Conservation (phyloP, 176 grass and related monocot species). For the Alopecurus myosuroides region DNA sequence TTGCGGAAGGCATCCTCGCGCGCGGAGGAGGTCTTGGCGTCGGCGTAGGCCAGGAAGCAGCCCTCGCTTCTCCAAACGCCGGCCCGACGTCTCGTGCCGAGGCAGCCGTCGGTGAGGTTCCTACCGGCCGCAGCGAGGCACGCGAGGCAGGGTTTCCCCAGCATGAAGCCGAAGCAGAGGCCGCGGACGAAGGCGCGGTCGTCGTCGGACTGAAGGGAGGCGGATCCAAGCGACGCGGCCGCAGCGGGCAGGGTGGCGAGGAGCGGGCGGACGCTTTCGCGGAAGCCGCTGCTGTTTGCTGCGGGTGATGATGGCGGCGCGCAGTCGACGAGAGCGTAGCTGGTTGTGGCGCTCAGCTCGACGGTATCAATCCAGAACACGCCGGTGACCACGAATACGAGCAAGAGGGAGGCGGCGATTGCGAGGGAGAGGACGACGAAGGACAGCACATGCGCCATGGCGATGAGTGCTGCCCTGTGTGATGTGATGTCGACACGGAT, state of each 20-base stretch:
- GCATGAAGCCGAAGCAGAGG: not conserved
- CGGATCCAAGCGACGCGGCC: not conserved
- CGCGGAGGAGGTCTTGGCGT: not conserved
- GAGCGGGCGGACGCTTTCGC: not conserved
- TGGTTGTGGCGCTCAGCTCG: not conserved
- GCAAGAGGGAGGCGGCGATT: too few species aligned
- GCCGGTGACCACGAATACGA: too few species aligned
- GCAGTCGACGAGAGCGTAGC: not conserved
- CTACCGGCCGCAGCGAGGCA: not conserved
- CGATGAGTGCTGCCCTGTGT: too few species aligned
- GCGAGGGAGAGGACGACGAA: too few species aligned
- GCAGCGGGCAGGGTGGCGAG: not conserved
- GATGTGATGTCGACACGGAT: too few species aligned
- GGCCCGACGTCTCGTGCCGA: not conserved
- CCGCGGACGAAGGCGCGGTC: not conserved
- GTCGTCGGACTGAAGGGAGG: not conserved
- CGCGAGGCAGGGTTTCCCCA: not conserved
- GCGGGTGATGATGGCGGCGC: not conserved
- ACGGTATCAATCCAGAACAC: not conserved
- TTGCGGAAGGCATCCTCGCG: not conserved
- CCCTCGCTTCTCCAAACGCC: not conserved
- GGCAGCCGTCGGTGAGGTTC: not conserved
- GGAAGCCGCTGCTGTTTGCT: not conserved
- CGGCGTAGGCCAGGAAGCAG: not conserved
- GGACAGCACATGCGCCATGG: too few species aligned